phyloP scores from a whole-genome alignment of 164 flowering plant genomes.

The Tetrastigma voinierianum region DNA sequence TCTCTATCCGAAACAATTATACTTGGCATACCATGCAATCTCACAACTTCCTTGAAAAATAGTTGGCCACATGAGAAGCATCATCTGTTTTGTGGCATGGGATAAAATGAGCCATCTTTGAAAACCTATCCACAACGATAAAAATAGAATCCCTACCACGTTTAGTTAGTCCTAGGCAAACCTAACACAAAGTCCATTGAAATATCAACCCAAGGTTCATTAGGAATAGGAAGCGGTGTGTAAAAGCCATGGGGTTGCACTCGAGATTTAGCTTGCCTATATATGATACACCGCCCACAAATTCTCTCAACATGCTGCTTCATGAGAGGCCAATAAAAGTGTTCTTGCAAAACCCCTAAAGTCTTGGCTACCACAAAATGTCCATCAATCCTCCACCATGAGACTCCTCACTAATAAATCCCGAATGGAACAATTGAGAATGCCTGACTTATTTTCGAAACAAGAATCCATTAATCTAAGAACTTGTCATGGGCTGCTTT shows the following conservation, averaged over 20 bases:
- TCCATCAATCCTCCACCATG: background rate
- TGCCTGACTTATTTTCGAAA: background rate
- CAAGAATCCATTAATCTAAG: too few species aligned
- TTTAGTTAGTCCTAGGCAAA: too few species aligned
- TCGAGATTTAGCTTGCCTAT: too few species aligned
- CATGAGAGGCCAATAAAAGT: background rate
- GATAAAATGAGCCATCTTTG: too few species aligned
- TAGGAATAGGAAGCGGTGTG: too few species aligned
- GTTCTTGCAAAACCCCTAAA: background rate
- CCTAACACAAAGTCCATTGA: too few species aligned
- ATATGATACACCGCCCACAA: background rate
- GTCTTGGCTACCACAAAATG: background rate
- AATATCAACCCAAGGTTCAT: too few species aligned
- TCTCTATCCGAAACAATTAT: background rate
- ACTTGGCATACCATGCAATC: background rate
- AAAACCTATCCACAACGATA: too few species aligned
- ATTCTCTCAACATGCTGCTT: background rate
- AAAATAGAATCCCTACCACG: too few species aligned
- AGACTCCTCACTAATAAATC: background rate
- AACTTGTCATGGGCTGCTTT: too few species aligned
- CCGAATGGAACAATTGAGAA: background rate
- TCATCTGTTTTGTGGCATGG: background rate
- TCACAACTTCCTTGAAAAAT: too few species aligned
- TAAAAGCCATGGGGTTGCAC: too few species aligned
- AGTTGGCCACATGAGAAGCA: background rate